Conservation (phyloP, 306 rosid genomes). For the Coriaria nepalensis region DNA sequence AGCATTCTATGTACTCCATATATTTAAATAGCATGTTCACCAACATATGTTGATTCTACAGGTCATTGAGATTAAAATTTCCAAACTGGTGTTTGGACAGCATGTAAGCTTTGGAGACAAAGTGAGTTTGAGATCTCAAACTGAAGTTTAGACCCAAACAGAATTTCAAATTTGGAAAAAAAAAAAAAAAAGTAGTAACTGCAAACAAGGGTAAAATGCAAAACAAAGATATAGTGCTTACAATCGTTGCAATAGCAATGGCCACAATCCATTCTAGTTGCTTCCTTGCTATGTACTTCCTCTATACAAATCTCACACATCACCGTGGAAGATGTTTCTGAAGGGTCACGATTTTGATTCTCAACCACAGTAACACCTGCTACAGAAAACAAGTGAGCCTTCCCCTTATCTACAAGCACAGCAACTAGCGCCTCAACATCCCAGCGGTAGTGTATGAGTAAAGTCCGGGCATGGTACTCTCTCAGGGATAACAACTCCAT, state of each 20-base stretch:
- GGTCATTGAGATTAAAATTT: too few relatives aligned
- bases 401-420: conserved; percentile 63
- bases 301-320: conserved; percentile 75
- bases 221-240: conserved; percentile 26
- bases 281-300: conserved; percentile 40
- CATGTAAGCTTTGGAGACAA: too few relatives aligned
- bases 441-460: conserved; percentile 84
- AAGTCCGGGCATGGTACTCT: conserved; percentile 74
- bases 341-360: conserved; percentile 19
- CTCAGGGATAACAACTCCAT: conserved; percentile 63
- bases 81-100: too few relatives aligned
- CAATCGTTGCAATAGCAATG: conserved; percentile 87
- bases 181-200: too few relatives aligned
- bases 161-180: too few relatives aligned
- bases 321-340: conserved; percentile 19
- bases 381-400: conserved; percentile 33
- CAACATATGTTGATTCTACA: too few relatives aligned
- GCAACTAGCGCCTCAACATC: conserved; percentile 64
- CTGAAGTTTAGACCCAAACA: too few relatives aligned
- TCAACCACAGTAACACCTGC: conserved; percentile 69
- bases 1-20: too few relatives aligned
- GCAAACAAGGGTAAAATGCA: too few relatives aligned
- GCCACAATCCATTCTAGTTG: conserved; percentile 84
- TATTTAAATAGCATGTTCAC: too few relatives aligned
- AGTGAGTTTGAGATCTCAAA: too few relatives aligned